phyloP scores from a whole-genome alignment of 352 stramenopile species.

The Hyaloperonospora arabidopsidis region DNA sequence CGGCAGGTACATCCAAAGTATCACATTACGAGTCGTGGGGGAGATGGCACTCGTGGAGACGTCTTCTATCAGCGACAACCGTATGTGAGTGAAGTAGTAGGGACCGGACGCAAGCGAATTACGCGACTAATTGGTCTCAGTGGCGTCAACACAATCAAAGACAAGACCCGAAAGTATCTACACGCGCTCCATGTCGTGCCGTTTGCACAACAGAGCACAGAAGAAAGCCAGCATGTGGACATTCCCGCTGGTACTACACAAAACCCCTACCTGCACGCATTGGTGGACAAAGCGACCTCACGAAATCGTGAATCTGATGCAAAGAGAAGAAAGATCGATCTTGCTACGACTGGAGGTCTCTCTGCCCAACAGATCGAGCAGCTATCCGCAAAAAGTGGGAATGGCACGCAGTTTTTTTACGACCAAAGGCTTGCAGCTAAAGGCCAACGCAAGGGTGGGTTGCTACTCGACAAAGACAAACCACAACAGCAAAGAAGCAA shows the following conservation, averaged over 20 bases:
- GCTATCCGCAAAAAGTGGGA: constrained; percentile 40
- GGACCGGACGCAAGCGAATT: constrained; percentile 44
- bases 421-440: constrained; percentile 52
- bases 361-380: constrained; percentile 60
- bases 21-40: constrained; percentile 55
- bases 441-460: constrained; percentile 39
- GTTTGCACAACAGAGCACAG: constrained; percentile 20
- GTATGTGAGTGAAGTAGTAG: constrained; percentile 55
- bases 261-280: constrained; percentile 49
- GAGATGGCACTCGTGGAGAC: constrained; percentile 24
- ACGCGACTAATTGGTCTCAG: constrained; percentile 68
- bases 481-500: constrained; percentile 23
- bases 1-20: constrained; percentile 57
- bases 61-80: constrained; percentile 76
- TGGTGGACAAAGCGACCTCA: constrained; percentile 20
- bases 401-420: constrained; percentile 64
- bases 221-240: constrained; percentile 33
- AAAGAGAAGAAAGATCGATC: constrained; percentile 41
- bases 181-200: constrained; percentile 64
- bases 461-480: constrained; percentile 25
- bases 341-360: constrained; percentile 23
- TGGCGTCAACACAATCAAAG: constrained; percentile 45
- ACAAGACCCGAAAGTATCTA: constrained; percentile 76
- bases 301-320: constrained; percentile 18
- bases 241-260: constrained; percentile 67